These are phyloP conservation scores for Aspergillaceae sp. DNA, from an alignment of 2,329 filamentous ascomycete species.

Conservation along the genomic window DNA sequence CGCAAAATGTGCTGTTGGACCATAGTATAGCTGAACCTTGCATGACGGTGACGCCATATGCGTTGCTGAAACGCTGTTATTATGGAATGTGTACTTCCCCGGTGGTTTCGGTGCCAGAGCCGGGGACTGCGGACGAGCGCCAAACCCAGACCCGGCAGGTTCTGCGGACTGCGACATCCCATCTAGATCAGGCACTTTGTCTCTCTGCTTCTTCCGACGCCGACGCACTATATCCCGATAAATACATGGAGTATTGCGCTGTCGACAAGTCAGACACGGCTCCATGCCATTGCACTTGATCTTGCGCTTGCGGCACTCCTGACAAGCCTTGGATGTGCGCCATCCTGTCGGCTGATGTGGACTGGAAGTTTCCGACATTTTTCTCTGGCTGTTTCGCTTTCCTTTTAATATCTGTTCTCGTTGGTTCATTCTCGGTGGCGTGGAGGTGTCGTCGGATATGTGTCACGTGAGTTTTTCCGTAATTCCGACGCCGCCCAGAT, in stretches of 20 bases:
- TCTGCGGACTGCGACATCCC: constrained; percentile 2
- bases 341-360: constrained; percentile 15
- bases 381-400: too few species aligned
- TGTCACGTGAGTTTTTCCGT: constrained; percentile 6
- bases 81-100: constrained; percentile 23
- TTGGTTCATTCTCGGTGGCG: too few species aligned
- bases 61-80: constrained; percentile 38
- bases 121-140: constrained; percentile 9
- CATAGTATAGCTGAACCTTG: constrained; percentile 40
- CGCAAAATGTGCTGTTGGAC: constrained; percentile 40
- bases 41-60: constrained; percentile 40
- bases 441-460: constrained; percentile 5
- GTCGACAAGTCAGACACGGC: constrained; percentile 34
- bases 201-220: constrained; percentile 26
- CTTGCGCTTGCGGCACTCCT: constrained; percentile 35
- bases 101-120: constrained; percentile 6
- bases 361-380: constrained; percentile 18
- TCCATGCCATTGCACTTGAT: constrained; percentile 33
- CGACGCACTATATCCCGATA: constrained; percentile 31
- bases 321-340: constrained; percentile 32
- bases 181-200: background rate
- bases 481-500: constrained; percentile 7
- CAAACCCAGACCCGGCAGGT: constrained; percentile 5
- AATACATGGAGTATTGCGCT: constrained; percentile 24
- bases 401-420: too few species aligned